Base-by-base conservation (phyloP, 306 rosid genomes). In the Prunus dulcis region DNA sequence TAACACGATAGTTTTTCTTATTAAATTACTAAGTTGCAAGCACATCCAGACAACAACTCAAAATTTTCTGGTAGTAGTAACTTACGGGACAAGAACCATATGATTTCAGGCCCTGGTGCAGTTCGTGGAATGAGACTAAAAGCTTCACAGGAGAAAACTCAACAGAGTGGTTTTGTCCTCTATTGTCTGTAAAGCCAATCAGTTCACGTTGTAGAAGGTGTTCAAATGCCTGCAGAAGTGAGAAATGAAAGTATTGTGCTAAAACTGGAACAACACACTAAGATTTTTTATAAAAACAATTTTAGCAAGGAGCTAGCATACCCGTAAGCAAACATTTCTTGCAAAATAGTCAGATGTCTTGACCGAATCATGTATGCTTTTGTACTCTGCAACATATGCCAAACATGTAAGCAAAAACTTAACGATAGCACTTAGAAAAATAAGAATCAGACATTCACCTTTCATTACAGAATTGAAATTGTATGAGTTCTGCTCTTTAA, bases 401-500 rank as follows among this genome's bases (percentile, higher is more conserved):
- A 80, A 58, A 79, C 58, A 62, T 56, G 53, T 78, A 60, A 74
- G 77, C 69, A 63, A 53, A 82, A 72, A 76, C 68, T 69, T 61
- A 50, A 32, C 4, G 47, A 46, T 78, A 55, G 77, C 47, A 72
- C 63, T 41, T 50, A 72, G 72, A 74, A 79, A 64, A 50, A 58
- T 76, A 78, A 23, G 71, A 49, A 72, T 72, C 78, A 52, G 23
- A 57, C 34, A 56, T 75, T 68, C 64, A 94, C 98, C 98, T 89
- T 90, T 86, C 91, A 95, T 92, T 46, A 95, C 79, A 73, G 96
- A 76, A 76, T 83, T 92, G 87, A 95, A 95, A 89, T 95, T 95
- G 87, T 90, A 92, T 3, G 88, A 81, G 76, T 76, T 92, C 67
- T 95, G 84, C 82, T 92, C 98, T 86, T 90, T 92, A 52, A 82